These are phyloP conservation scores for Fusarium musae DNA, from an alignment of 2,329 filamentous ascomycete species.

Conservation along the genomic window DNA sequence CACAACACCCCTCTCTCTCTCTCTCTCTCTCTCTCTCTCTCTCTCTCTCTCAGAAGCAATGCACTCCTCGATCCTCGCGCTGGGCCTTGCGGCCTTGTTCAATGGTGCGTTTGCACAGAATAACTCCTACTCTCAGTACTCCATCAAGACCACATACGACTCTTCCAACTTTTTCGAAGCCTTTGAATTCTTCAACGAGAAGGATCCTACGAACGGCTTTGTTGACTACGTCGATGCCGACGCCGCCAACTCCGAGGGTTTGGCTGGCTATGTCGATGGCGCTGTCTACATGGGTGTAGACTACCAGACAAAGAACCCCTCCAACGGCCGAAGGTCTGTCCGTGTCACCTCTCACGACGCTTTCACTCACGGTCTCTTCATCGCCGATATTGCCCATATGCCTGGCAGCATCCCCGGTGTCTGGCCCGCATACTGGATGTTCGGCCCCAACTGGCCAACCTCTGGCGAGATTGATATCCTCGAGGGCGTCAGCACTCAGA, in stretches of 20 bases:
- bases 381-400: constrained; percentile 81
- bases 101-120: constrained; percentile 40
- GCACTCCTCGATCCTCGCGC: constrained; percentile 38
- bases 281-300: constrained; percentile 78
- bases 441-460: constrained; percentile 76
- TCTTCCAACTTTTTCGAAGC: constrained; percentile 65
- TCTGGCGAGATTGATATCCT: constrained; percentile 83
- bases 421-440: constrained; percentile 80
- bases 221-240: constrained; percentile 73
- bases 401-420: constrained; percentile 76
- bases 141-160: constrained; percentile 61
- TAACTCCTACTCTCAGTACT: constrained; percentile 51
- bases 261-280: constrained; percentile 67
- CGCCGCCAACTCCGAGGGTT: constrained; percentile 66
- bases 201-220: constrained; percentile 80
- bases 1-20: too few species aligned
- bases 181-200: constrained; percentile 65
- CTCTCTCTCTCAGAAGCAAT: constrained; percentile 32
- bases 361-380: constrained; percentile 76
- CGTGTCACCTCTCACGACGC: constrained; percentile 73
- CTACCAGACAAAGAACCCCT: constrained; percentile 63
- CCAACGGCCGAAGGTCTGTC: constrained; percentile 74
- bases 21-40: not conserved
- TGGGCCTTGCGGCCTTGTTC: constrained; percentile 48
- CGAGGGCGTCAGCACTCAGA: constrained; percentile 76